Conservation (phyloP, 2,329 filamentous ascomycete genomes). For the Ophiostoma sp. region DNA sequence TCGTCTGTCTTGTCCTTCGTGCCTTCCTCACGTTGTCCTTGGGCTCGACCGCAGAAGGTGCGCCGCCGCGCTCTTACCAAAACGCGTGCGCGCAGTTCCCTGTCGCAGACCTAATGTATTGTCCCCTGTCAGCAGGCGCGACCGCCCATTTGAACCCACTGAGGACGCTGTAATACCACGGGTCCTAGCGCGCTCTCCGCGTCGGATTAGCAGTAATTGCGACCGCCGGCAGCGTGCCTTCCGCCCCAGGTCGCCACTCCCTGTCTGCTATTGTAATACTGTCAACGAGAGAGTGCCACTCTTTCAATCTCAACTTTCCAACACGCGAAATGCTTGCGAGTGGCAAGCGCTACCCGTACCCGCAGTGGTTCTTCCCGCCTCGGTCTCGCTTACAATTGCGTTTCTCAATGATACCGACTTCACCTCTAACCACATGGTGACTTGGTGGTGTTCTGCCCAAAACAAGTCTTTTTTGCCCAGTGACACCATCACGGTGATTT, state of each 20-base stretch:
- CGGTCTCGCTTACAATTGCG: background rate
- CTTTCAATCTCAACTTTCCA: background rate
- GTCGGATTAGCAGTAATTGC: constrained; percentile 26
- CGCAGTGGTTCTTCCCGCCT: background rate
- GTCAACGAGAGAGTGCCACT: background rate
- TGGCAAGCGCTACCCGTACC: background rate
- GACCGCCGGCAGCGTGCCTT: constrained; percentile 14
- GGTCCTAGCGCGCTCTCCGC: background rate
- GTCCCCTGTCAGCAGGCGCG: background rate
- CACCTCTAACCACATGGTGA: background rate
- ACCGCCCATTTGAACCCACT: background rate
- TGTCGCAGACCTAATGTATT: background rate
- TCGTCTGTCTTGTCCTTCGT: background rate
- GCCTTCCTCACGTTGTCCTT: constrained; percentile 9
- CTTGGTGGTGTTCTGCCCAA: background rate
- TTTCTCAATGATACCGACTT: background rate
- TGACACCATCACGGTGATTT: background rate
- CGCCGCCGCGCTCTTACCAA: background rate
- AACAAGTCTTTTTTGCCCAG: background rate
- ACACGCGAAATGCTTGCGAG: background rate
- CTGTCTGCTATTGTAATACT: background rate
- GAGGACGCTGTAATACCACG: constrained; percentile 3
- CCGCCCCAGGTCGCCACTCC: background rate
- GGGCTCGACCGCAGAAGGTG: background rate
- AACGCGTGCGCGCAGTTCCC: constrained; percentile 15